Evolutionary conservation across 2,329 filamentous ascomycete species (phyloP).

Genomic region (Aspergillus tamarii): DNA sequence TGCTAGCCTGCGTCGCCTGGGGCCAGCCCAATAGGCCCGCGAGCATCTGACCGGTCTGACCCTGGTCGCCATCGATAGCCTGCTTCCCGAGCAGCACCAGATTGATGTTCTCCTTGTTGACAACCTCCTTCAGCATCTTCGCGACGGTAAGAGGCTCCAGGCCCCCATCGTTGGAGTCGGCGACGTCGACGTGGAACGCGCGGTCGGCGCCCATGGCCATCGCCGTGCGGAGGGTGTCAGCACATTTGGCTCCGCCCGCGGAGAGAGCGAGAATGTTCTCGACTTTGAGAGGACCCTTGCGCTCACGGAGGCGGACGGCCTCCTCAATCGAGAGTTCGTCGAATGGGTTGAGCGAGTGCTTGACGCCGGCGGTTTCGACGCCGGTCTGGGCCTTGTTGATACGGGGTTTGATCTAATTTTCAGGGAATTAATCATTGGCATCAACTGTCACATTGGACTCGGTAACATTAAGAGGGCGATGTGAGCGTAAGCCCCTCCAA

Average conservation of each 20-base stretch:
- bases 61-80: slow-evolving; percentile 94
- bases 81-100: slow-evolving; percentile 95
- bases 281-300: slow-evolving; percentile 73
- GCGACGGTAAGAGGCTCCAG: slow-evolving; percentile 90
- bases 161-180: slow-evolving; percentile 66
- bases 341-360: slow-evolving; percentile 99
- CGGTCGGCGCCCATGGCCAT: slow-evolving; percentile 99
- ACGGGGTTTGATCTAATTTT: slow-evolving; percentile 65
- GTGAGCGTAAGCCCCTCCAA: neutral
- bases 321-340: slow-evolving; percentile 98
- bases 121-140: slow-evolving; percentile 81
- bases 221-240: slow-evolving; percentile 88
- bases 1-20: slow-evolving; percentile 90
- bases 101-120: slow-evolving; percentile 83
- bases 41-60: slow-evolving; percentile 97
- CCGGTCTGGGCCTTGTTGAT: slow-evolving; percentile 76
- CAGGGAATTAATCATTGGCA: neutral
- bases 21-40: slow-evolving; percentile 89
- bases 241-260: slow-evolving; percentile 83
- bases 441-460: neutral
- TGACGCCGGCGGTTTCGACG: slow-evolving; percentile 89
- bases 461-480: slow-evolving; percentile 1
- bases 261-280: slow-evolving; percentile 90
- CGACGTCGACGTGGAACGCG: slow-evolving; percentile 80
- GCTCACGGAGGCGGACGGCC: slow-evolving; percentile 90